phyloP scores from a whole-genome alignment of 768 basidiomycete genomes.

The Termitomyces bulborhizus region DNA sequence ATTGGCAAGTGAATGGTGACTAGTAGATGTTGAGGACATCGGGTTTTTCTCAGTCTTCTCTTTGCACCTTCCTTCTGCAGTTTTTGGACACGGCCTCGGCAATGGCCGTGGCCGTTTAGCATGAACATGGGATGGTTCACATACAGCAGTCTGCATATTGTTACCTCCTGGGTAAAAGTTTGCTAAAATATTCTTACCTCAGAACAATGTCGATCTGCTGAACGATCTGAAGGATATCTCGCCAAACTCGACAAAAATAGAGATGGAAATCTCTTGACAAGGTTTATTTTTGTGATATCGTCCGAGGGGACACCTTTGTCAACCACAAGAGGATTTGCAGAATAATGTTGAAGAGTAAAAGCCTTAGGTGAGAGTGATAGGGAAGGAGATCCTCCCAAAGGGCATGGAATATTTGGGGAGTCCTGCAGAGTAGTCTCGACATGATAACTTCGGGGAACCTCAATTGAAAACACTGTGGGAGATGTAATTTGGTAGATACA shows the following conservation, averaged over 20 bases:
- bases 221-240: neutral
- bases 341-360: neutral
- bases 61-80: neutral
- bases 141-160: neutral
- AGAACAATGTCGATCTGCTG: neutral
- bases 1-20: neutral
- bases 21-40: too few species aligned
- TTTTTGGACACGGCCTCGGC: neutral
- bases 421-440: neutral
- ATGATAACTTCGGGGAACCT: neutral
- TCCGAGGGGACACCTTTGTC: neutral
- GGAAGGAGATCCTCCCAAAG: neutral
- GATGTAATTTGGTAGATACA: neutral
- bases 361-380: neutral
- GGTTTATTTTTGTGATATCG: constrained; percentile 2
- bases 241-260: too few species aligned
- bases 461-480: neutral
- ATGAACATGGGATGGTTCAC: neutral
- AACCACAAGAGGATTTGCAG: too few species aligned
- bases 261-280: neutral
- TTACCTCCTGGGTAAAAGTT: neutral
- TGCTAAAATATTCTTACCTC: neutral
- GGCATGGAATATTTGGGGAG: neutral
- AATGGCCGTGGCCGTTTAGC: neutral
- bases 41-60: neutral